Conservation (phyloP, 257 asterid species). For the Solanum piurae region DNA sequence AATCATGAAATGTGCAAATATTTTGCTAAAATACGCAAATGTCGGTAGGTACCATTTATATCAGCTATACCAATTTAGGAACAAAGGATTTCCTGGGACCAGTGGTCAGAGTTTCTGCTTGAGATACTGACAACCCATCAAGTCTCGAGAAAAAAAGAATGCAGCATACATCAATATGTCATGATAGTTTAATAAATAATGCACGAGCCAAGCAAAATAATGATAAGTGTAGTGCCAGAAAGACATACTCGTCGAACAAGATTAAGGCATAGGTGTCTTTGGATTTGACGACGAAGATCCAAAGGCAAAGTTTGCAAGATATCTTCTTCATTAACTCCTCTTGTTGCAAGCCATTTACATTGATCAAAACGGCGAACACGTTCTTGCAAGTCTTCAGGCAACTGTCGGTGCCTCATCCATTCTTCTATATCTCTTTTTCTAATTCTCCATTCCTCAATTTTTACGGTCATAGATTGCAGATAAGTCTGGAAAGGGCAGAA, state of each 20-base stretch:
- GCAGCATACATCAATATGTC: not conserved
- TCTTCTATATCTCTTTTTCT: conserved; percentile 88
- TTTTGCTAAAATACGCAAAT: not conserved
- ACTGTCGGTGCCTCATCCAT: conserved; percentile 99
- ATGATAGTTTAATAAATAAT: not conserved
- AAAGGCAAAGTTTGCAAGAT: conserved; percentile 70
- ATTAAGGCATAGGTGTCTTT: conserved; percentile 92
- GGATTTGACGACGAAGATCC: conserved; percentile 88
- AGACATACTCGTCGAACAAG: conserved; percentile 85
- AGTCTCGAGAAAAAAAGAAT: not conserved
- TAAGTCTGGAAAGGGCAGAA: conserved; percentile 46
- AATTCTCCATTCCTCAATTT: conserved; percentile 93
- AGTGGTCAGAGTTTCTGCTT: not conserved
- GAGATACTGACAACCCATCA: not conserved
- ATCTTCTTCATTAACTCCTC: conserved; percentile 84
- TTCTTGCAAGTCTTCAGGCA: conserved; percentile 77
- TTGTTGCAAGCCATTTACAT: conserved; percentile 81
- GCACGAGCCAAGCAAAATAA: not conserved
- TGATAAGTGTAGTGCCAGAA: not conserved
- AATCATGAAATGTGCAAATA: not conserved
- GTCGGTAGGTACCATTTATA: not conserved
- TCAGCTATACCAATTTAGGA: not conserved
- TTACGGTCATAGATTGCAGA: conserved; percentile 84
- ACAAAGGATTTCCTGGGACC: not conserved
- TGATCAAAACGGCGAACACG: conserved; percentile 84